Evolutionary conservation across 371 early-diverging fungal genomes (phyloP), one percentile per base, ranked within the genome.

Genomic region (Smittium culicis): DNA sequence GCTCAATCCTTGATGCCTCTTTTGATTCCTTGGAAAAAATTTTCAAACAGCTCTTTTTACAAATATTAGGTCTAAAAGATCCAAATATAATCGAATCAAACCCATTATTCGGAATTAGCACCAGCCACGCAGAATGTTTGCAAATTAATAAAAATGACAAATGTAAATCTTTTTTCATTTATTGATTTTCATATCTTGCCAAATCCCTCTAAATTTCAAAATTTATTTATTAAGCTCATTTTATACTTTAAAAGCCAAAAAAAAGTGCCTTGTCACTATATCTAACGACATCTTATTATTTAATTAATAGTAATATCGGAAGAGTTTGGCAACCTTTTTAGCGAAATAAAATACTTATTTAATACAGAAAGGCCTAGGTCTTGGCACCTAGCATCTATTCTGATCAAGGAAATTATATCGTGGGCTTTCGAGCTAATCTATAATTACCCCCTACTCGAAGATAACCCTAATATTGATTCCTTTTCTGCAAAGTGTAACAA

Each of bases 331-430:
- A 64, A 11, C 14, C 27, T 34, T 20, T 17, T 35, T 25, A 17
- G 20, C 2, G 24, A 35, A 54, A n/a, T 64, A 35, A 64, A 64
- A 45, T 35, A 28, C 24, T 35, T 76, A 61, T 75, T 76, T 60
- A 69, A 77, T 65, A 65, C 72, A 28, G 68, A 76, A 56, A 64
- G 77, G 35, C 77, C 76, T 5, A 67, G 77, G 28, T 76, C 76
- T 0, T 76, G 77, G 77, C 71, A 72, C 27, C 70, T 71, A 1
- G 71, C 77, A 5, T 77, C 70, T 31, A 62, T 71, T 35, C 63
- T 76, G 27, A 66, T 76, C 66, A 70, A 71, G 60, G 68, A 71
- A 72, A 71, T 76, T 30, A 73, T 71, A 17, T 71, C 71, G 33
- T 66, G 66, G 27, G 77, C 76, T 14, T 70, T 66, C 5, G 65